These are phyloP conservation scores for Erodium texanum DNA, from an alignment of 441 rosid species.

Conservation along the genomic window DNA sequence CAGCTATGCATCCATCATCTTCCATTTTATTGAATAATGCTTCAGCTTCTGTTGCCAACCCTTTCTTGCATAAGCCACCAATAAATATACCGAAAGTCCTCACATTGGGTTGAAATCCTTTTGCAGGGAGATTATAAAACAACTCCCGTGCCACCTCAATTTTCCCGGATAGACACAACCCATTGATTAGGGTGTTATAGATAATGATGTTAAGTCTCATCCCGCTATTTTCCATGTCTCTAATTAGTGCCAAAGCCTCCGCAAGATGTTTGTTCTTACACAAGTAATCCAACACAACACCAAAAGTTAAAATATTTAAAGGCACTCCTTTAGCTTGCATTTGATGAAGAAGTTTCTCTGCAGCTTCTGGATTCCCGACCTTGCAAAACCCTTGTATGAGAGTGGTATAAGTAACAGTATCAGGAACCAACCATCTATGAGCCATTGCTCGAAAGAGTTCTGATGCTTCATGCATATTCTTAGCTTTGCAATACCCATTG, in stretches of 20 bases:
- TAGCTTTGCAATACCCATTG: neutral
- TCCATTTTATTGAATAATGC: neutral
- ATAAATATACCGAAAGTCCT: neutral
- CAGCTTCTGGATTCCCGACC: neutral
- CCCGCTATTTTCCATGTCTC: neutral
- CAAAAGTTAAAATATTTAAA: too few relatives aligned
- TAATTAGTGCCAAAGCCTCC: neutral
- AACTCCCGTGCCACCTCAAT: neutral
- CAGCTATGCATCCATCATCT: neutral
- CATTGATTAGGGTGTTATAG: neutral
- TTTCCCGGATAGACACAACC: neutral
- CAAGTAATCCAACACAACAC: too few relatives aligned
- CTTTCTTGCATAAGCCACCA: neutral
- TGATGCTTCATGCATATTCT: neutral
- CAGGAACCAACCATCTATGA: neutral
- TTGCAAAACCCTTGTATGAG: neutral
- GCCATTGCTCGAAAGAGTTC: neutral
- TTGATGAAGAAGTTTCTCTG: neutral
- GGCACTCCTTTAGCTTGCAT: too few relatives aligned
- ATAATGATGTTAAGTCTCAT: neutral
- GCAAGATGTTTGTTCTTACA: too few relatives aligned
- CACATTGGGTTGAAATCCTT: neutral
- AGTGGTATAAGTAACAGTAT: constrained; percentile 14
- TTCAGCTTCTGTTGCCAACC: neutral
- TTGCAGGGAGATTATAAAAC: neutral